A percentile compares a stretch with the other conserved stretches of the same genome.
These are phyloP conservation scores for Aureobasidium sp. DNA, from an alignment of 2,329 filamentous ascomycete genomes.

Conservation along the genomic window DNA sequence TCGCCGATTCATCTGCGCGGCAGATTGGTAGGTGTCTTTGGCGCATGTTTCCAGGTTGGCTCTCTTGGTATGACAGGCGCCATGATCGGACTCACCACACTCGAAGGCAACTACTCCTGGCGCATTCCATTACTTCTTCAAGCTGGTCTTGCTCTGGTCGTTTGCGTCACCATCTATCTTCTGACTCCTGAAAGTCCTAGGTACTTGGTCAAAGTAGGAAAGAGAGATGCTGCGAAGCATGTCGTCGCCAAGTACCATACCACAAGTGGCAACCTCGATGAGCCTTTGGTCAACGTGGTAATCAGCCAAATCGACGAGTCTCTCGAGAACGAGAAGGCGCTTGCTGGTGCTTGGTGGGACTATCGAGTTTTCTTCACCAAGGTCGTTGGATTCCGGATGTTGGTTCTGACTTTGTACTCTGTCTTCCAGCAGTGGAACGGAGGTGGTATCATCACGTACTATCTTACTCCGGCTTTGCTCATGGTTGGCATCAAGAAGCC, in stretches of 20 bases:
- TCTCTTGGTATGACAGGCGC: conserved; percentile 36
- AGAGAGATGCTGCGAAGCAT: conserved; percentile 2
- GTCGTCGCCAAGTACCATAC: conserved; percentile 37
- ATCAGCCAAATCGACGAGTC: conserved; percentile 39
- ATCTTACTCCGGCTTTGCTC: conserved; percentile 32
- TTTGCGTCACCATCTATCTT: conserved; percentile 37
- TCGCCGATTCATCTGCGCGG: conserved; percentile 29
- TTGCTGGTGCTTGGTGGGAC: conserved; percentile 34
- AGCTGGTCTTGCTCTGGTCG: conserved; percentile 16
- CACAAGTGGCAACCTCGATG: conserved; percentile 31
- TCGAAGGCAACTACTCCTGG: conserved; percentile 20
- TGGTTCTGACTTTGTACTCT: conserved; percentile 39
- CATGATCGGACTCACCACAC: conserved; percentile 35
- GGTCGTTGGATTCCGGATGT: conserved; percentile 35
- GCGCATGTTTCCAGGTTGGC: conserved; percentile 40
- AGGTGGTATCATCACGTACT: conserved; percentile 39
- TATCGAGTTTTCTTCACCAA: conserved; percentile 41
- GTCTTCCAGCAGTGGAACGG: conserved; percentile 42
- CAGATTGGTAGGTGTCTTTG: conserved; percentile 40
- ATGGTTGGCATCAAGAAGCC: conserved; percentile 34
- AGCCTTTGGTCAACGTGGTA: conserved; percentile 36
- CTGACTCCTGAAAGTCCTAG: conserved; percentile 8
- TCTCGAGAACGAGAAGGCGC: conserved; percentile 27
- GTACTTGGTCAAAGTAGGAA: neutral
- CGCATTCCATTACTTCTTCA: conserved; percentile 5